These are phyloP conservation scores for Psilocybe cubensis DNA, from an alignment of 768 basidiomycete genomes.

Conservation along the genomic window DNA sequence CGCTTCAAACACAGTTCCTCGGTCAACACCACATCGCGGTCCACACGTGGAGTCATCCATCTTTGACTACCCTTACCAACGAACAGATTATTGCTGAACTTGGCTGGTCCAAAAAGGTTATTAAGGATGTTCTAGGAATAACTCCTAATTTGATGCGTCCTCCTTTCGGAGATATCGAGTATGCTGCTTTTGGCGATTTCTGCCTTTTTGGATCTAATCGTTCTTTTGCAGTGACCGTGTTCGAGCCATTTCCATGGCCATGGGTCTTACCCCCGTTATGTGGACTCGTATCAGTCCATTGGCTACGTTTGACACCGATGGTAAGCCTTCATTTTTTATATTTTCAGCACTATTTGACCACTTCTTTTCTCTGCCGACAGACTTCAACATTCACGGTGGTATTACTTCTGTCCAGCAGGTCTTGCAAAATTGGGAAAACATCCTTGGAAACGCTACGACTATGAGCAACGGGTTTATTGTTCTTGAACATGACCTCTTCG, in stretches of 20 bases:
- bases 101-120: conserved; percentile 85
- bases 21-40: conserved; percentile 76
- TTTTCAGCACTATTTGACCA: not conserved
- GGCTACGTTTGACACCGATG: conserved; percentile 74
- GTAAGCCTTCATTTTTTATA: conserved; percentile 31
- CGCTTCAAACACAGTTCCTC: conserved; percentile 79
- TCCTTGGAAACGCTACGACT: conserved; percentile 62
- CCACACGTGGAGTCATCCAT: conserved; percentile 72
- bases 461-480: conserved; percentile 85
- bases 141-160: conserved; percentile 83
- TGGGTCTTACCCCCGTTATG: conserved; percentile 83
- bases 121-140: conserved; percentile 80
- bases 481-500: conserved; percentile 86
- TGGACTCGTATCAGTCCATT: conserved; percentile 73
- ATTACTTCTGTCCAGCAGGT: conserved; percentile 58
- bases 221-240: conserved; percentile 71
- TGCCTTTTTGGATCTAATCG: not conserved
- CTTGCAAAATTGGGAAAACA: conserved; percentile 72
- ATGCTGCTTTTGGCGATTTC: conserved; percentile 23
- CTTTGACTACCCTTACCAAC: conserved; percentile 74
- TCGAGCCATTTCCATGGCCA: conserved; percentile 78
- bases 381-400: conserved; percentile 83
- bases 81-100: conserved; percentile 87
- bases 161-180: conserved; percentile 83
- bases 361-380: conserved; percentile 35